Evolutionary conservation across 805 yeast genomes (phyloP).

Genomic region (Cyberlindnera mycetangii): DNA sequence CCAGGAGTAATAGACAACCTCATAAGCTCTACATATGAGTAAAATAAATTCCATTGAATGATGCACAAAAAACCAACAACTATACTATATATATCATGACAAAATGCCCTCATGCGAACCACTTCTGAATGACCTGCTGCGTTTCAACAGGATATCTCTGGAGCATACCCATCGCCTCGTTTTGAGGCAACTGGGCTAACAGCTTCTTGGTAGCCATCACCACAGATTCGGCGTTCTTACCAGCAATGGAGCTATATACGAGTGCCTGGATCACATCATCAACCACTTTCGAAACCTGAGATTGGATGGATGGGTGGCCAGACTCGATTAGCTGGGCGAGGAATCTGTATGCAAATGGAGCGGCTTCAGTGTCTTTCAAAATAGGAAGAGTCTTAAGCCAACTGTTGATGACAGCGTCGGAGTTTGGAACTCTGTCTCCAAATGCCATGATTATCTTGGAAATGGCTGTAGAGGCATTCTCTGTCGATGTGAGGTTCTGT

Average conservation of each 20-base stretch:
- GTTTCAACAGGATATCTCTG: constrained; percentile 61
- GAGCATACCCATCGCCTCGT: constrained; percentile 62
- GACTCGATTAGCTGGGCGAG: constrained; percentile 67
- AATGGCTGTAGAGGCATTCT: constrained; percentile 76
- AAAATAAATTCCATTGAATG: not conserved
- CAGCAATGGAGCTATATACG: constrained; percentile 60
- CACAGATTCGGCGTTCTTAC: constrained; percentile 65
- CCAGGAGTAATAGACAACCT: not conserved
- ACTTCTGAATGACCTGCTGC: constrained; percentile 55
- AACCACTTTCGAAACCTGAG: constrained; percentile 57
- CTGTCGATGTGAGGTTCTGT: constrained; percentile 83
- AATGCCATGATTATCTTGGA: constrained; percentile 75
- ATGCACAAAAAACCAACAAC: not conserved
- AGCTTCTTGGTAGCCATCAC: constrained; percentile 62
- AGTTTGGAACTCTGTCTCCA: constrained; percentile 56
- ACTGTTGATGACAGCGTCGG: constrained; percentile 58
- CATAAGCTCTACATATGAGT: not conserved
- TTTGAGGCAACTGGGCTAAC: constrained; percentile 62
- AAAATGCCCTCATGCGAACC: constrained; percentile 41
- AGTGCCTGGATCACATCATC: constrained; percentile 74
- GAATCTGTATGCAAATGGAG: constrained; percentile 77
- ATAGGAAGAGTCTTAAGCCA: constrained; percentile 88
- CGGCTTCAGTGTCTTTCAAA: constrained; percentile 82
- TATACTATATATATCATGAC: not conserved
- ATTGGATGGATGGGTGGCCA: constrained; percentile 55